Conservation (phyloP, 1,284 basidiomycete genomes). For the Ustilago bromivora region DNA sequence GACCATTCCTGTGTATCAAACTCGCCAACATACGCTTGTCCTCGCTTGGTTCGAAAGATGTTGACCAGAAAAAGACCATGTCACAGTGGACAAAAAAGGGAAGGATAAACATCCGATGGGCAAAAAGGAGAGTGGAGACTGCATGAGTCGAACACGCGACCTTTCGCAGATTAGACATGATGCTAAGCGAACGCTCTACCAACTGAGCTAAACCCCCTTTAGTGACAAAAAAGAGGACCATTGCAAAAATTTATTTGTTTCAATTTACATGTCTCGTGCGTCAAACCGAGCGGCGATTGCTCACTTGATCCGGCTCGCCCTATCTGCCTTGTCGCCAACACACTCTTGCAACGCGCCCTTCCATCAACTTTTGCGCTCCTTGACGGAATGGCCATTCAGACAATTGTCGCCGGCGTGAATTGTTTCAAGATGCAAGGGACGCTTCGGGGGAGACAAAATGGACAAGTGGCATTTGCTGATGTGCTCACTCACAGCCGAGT, state of each 20-base stretch:
- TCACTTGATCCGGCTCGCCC: background rate
- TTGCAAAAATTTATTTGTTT: background rate
- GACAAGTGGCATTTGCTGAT: too few relatives aligned
- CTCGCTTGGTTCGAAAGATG: background rate
- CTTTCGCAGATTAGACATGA: slow-evolving; percentile 50
- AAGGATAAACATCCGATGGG: background rate
- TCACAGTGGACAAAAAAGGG: background rate
- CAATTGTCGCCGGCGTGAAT: too few relatives aligned
- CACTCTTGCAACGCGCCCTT: background rate
- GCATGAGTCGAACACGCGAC: slow-evolving; percentile 60
- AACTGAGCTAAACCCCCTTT: slow-evolving; percentile 57
- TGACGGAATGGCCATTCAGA: background rate
- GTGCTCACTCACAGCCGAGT: too few relatives aligned
- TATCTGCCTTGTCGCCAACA: slow-evolving; percentile 11
- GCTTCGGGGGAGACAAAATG: too few relatives aligned
- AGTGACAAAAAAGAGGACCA: background rate
- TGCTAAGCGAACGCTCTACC: slow-evolving; percentile 60
- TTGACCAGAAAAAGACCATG: background rate
- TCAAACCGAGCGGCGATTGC: too few relatives aligned
- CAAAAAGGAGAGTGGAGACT: slow-evolving; percentile 39
- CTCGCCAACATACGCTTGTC: too few relatives aligned
- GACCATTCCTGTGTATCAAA: too few relatives aligned
- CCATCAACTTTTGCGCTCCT: background rate
- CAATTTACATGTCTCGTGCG: too few relatives aligned
- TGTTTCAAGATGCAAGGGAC: too few relatives aligned